Conservation (phyloP, 1,284 basidiomycete species). For the Pseudozyma sp. region DNA sequence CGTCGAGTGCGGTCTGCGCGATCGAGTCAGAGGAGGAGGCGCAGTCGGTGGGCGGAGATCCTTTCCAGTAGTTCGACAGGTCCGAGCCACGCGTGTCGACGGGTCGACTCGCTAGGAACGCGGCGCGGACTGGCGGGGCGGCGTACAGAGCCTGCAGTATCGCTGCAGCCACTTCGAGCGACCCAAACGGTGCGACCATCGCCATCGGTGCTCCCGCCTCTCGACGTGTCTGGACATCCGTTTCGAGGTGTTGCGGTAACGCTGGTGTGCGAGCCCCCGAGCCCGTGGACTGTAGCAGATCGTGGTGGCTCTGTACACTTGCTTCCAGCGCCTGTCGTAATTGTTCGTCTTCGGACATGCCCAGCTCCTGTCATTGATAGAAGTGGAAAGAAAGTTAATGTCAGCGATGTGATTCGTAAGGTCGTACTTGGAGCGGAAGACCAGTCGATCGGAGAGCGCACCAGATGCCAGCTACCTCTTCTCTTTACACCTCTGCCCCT, state of each 20-base stretch:
- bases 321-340: constrained; percentile 51
- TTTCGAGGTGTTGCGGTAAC: constrained; percentile 38
- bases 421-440: neutral
- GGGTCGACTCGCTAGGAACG: constrained; percentile 26
- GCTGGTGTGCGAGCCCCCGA: constrained; percentile 37
- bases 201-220: constrained; percentile 29
- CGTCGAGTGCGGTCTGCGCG: constrained; percentile 10
- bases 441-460: constrained; percentile 13
- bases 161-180: constrained; percentile 38
- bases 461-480: constrained; percentile 19
- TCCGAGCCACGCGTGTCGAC: constrained; percentile 30
- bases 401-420: constrained; percentile 3
- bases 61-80: constrained; percentile 47
- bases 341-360: constrained; percentile 51
- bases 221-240: constrained; percentile 23
- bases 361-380: constrained; percentile 16
- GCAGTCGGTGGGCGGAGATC: constrained; percentile 21
- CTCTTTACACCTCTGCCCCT: constrained; percentile 4
- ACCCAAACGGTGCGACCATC: constrained; percentile 41
- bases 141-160: constrained; percentile 42
- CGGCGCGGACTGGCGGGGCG: constrained; percentile 25
- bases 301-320: constrained; percentile 49
- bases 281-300: constrained; percentile 20
- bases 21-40: neutral
- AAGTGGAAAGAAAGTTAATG: neutral